Percentiles rank a stretch among this genome's conserved stretches.
These are phyloP conservation scores for Xylaria palmicola DNA, from an alignment of 495 filamentous ascomycete species.

Conservation along the genomic window DNA sequence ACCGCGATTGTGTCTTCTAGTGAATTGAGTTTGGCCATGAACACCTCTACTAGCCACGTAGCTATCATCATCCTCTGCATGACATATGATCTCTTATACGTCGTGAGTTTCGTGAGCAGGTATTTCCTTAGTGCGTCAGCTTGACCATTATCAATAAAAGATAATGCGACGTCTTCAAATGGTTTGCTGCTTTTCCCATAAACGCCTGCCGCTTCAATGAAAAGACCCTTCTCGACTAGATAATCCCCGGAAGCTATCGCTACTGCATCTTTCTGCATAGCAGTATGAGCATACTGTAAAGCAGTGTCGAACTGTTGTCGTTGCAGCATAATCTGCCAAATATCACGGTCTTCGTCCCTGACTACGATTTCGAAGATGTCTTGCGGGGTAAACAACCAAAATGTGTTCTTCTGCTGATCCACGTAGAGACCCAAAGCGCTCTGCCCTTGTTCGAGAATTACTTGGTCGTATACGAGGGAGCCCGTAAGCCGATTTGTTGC, in stretches of 20 bases:
- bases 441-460: constrained; percentile 78
- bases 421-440: constrained; percentile 75
- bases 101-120: constrained; percentile 76
- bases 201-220: constrained; percentile 78
- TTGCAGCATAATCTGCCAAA: constrained; percentile 89
- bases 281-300: constrained; percentile 69
- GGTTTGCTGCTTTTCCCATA: constrained; percentile 95
- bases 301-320: constrained; percentile 85
- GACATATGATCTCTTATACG: constrained; percentile 73
- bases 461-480: constrained; percentile 78
- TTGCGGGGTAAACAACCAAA: constrained; percentile 87
- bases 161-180: constrained; percentile 92
- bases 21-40: constrained; percentile 94
- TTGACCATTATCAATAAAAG: constrained; percentile 84
- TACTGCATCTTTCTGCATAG: constrained; percentile 81
- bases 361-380: constrained; percentile 93
- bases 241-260: constrained; percentile 87
- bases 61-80: constrained; percentile 97
- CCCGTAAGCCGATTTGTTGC: constrained; percentile 85
- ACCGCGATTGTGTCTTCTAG: constrained; percentile 93
- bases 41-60: constrained; percentile 91
- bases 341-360: constrained; percentile 84
- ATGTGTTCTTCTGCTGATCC: constrained; percentile 90
- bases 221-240: constrained; percentile 74
- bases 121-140: constrained; percentile 91